phyloP scores from a whole-genome alignment of 2,329 filamentous ascomycete genomes.

The Pseudocercospora vitis region DNA sequence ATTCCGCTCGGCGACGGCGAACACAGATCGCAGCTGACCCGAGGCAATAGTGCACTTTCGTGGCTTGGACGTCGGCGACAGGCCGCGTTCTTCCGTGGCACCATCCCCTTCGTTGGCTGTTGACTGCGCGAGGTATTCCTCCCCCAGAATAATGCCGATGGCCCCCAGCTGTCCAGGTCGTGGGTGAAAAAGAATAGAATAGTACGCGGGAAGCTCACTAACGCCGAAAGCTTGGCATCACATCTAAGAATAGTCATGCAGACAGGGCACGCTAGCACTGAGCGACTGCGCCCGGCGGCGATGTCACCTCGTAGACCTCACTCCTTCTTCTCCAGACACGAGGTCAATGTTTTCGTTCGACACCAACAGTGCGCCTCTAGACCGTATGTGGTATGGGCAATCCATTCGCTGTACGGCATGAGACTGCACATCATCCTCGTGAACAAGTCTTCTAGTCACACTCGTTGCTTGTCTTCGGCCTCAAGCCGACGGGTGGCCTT shows the following conservation, averaged over 20 bases:
- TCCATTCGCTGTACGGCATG: too few relatives aligned
- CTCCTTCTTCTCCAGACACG: not conserved
- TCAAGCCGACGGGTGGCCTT: too few relatives aligned
- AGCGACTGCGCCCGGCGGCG: not conserved
- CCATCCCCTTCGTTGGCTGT: not conserved
- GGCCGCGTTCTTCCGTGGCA: not conserved
- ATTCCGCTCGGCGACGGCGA: conserved; percentile 4
- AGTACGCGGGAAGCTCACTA: not conserved
- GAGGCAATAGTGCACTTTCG: not conserved
- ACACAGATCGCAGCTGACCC: conserved; percentile 3
- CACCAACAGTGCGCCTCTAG: not conserved
- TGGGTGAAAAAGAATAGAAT: not conserved
- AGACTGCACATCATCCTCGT: too few relatives aligned
- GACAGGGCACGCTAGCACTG: not conserved
- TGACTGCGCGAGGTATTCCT: not conserved
- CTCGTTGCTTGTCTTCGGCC: too few relatives aligned
- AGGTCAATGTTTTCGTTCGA: not conserved
- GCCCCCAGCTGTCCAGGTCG: not conserved
- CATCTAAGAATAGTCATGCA: not conserved
- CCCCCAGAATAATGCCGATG: too few relatives aligned
- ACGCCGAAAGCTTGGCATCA: not conserved
- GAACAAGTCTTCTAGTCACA: too few relatives aligned
- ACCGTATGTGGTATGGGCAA: too few relatives aligned
- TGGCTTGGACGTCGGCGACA: not conserved
- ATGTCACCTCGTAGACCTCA: conserved; percentile 1